A percentile compares a stretch with the other conserved stretches of the same genome.
These are phyloP conservation scores for Claviceps africana DNA, from an alignment of 2,329 filamentous ascomycete genomes.

Conservation along the genomic window DNA sequence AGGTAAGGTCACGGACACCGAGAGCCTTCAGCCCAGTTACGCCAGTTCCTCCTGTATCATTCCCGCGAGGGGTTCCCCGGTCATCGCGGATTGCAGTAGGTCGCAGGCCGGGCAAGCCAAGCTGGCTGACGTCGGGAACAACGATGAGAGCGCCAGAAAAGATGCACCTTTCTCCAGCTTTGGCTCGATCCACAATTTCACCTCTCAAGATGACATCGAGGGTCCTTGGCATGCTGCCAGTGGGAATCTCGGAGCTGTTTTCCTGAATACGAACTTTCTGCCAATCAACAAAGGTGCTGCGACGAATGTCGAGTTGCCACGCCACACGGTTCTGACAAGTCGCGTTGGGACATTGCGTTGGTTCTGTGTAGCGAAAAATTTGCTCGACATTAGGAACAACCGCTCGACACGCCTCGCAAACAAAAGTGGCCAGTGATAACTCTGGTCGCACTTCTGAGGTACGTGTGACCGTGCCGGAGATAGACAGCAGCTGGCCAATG, in stretches of 20 bases:
- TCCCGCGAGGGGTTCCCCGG: slow-evolving; percentile 54
- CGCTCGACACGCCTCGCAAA: slow-evolving; percentile 74
- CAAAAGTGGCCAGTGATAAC: slow-evolving; percentile 80
- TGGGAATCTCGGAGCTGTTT: slow-evolving; percentile 95
- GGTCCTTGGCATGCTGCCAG: slow-evolving; percentile 94
- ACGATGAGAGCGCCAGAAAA: slow-evolving; percentile 95
- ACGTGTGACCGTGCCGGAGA: slow-evolving; percentile 90
- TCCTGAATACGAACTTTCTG: slow-evolving; percentile 97
- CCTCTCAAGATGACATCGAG: slow-evolving; percentile 94
- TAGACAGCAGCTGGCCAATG: slow-evolving; percentile 85
- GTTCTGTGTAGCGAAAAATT: slow-evolving; percentile 94
- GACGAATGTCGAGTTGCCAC: slow-evolving; percentile 95
- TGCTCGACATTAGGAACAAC: slow-evolving; percentile 88
- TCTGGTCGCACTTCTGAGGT: slow-evolving; percentile 96
- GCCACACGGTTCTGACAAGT: slow-evolving; percentile 77
- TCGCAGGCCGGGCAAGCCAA: slow-evolving; percentile 73
- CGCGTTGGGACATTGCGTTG: slow-evolving; percentile 81
- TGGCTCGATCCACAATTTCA: slow-evolving; percentile 93
- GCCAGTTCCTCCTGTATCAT: slow-evolving; percentile 70
- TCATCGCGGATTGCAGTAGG: slow-evolving; percentile 78
- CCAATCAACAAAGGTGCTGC: slow-evolving; percentile 98
- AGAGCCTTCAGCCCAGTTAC: slow-evolving; percentile 81
- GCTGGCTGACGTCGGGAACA: slow-evolving; percentile 89
- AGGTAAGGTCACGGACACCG: slow-evolving; percentile 88
- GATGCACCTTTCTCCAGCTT: slow-evolving; percentile 95